phyloP scores from a whole-genome alignment of 1,139 yeast species.

The Sugiyamaella castrensis region DNA sequence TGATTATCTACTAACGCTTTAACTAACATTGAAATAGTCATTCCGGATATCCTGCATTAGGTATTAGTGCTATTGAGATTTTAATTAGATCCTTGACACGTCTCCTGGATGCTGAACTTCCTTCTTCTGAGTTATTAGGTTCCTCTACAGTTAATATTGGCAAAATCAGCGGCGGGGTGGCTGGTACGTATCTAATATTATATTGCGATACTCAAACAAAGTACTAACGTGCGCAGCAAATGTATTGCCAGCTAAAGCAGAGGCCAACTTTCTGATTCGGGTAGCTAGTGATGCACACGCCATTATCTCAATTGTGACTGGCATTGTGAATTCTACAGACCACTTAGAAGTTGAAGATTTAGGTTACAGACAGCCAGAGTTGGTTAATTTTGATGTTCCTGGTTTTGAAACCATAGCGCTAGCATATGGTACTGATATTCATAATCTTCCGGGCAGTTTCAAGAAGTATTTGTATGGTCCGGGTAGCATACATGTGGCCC shows the following conservation, averaged over 20 bases:
- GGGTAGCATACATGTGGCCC: slow-evolving; percentile 64
- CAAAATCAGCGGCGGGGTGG: slow-evolving; percentile 52
- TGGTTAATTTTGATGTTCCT: slow-evolving; percentile 55
- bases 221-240: slow-evolving; percentile 33
- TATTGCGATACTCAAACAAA: too few species aligned
- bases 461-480: slow-evolving; percentile 61
- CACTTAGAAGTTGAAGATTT: slow-evolving; percentile 30
- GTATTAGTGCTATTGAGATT: slow-evolving; percentile 59
- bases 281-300: slow-evolving; percentile 48
- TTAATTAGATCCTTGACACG: slow-evolving; percentile 51
- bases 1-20: not conserved
- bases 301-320: slow-evolving; percentile 40
- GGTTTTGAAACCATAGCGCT: slow-evolving; percentile 58
- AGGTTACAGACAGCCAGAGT: slow-evolving; percentile 41
- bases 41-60: slow-evolving; percentile 68
- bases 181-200: slow-evolving; percentile 27
- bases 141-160: slow-evolving; percentile 63
- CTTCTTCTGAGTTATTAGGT: slow-evolving; percentile 54
- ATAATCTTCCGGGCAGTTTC: slow-evolving; percentile 43
- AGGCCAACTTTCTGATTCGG: slow-evolving; percentile 50
- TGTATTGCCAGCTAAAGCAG: slow-evolving; percentile 59
- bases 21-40: slow-evolving; percentile 40
- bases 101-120: slow-evolving; percentile 42
- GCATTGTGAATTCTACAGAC: slow-evolving; percentile 36
- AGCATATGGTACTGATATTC: slow-evolving; percentile 65